These are phyloP conservation scores for Phaffomyces antillensis DNA, from an alignment of 805 yeast genomes.

Conservation along the genomic window DNA sequence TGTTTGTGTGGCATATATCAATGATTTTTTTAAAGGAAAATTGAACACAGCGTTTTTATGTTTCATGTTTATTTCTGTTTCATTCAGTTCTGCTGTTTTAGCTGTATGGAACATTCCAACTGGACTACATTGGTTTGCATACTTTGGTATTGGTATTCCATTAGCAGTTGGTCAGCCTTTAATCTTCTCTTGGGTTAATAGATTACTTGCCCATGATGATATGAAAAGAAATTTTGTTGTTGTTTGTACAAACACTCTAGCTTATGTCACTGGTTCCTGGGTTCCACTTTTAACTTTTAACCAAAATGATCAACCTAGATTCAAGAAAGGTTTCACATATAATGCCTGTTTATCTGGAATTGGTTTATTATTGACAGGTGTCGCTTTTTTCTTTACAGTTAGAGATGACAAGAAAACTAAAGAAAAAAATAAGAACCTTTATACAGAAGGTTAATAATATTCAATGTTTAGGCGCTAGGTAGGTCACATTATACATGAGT, in stretches of 20 bases:
- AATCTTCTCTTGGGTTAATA: conserved; percentile 50
- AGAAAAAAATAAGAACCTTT: neutral
- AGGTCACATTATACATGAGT: no score
- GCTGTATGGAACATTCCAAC: conserved; percentile 43
- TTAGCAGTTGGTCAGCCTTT: conserved; percentile 49
- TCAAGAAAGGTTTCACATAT: conserved; percentile 32
- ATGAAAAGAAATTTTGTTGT: conserved; percentile 31
- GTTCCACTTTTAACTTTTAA: conserved; percentile 36
- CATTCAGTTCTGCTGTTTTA: conserved; percentile 36
- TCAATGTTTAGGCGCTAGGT: no score
- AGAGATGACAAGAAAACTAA: neutral
- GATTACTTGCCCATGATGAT: conserved; percentile 31
- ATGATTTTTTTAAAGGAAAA: conserved; percentile 30
- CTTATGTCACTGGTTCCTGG: conserved; percentile 36
- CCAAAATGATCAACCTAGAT: conserved; percentile 30
- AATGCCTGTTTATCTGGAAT: conserved; percentile 19
- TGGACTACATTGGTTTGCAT: conserved; percentile 44
- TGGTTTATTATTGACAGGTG: conserved; percentile 2
- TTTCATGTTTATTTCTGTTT: conserved; percentile 32
- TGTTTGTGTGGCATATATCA: conserved; percentile 28
- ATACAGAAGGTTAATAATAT: neutral
- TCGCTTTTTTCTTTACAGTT: neutral
- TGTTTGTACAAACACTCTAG: conserved; percentile 33
- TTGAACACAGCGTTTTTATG: conserved; percentile 31
- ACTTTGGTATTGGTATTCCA: conserved; percentile 41